These are phyloP conservation scores for Syzygium jambos DNA, from an alignment of 345 rosid species.

Conservation along the genomic window DNA sequence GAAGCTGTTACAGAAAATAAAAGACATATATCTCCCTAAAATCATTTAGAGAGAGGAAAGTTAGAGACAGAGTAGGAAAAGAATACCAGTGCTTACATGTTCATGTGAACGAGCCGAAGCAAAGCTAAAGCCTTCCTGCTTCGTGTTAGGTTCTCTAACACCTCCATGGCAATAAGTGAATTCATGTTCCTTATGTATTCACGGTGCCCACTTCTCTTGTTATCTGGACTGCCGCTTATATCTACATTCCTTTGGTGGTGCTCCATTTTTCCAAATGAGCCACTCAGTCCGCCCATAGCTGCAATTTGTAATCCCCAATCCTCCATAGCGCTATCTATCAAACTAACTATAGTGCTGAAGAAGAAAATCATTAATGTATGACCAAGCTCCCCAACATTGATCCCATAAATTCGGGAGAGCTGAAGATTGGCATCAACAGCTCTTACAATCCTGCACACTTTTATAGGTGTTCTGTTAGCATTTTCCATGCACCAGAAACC, in stretches of 20 bases:
- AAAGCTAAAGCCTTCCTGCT: slow-evolving; percentile 33
- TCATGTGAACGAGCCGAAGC: slow-evolving; percentile 38
- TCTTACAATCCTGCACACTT: slow-evolving; percentile 36
- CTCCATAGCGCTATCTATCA: slow-evolving; percentile 30
- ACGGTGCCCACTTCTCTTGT: slow-evolving; percentile 16
- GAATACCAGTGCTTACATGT: slow-evolving; percentile 29
- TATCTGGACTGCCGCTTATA: slow-evolving; percentile 5
- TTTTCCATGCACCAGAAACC: not conserved
- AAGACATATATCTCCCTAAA: not conserved
- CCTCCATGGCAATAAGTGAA: slow-evolving; percentile 32
- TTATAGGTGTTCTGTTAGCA: not conserved
- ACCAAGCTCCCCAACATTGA: slow-evolving; percentile 28
- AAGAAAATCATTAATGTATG: slow-evolving; percentile 37
- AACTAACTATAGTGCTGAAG: slow-evolving; percentile 18
- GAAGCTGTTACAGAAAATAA: not conserved
- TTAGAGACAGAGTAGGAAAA: not conserved
- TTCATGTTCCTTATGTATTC: slow-evolving; percentile 24
- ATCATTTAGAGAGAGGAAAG: not conserved
- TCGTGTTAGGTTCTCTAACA: slow-evolving; percentile 30
- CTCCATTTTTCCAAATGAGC: slow-evolving; percentile 13
- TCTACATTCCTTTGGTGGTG: slow-evolving; percentile 28
- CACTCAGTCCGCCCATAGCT: slow-evolving; percentile 4
- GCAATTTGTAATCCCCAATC: slow-evolving; percentile 35
- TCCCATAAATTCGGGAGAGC: slow-evolving; percentile 31
- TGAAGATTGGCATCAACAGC: slow-evolving; percentile 37